These are phyloP conservation scores for Epichloe bromicola DNA, from an alignment of 2,329 filamentous ascomycete species.

Conservation along the genomic window DNA sequence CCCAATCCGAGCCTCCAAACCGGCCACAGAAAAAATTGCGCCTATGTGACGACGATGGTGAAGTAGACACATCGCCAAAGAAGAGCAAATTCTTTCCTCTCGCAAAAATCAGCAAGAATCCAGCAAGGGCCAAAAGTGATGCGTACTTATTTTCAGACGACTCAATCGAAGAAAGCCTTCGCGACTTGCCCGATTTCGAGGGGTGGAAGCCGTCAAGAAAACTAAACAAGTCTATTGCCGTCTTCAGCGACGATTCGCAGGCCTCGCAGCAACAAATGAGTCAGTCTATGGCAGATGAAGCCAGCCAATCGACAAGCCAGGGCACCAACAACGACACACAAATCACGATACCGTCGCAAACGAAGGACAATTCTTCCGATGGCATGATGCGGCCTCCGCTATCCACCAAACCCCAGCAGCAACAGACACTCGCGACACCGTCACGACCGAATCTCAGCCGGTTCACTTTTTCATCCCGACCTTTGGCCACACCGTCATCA, in stretches of 20 bases:
- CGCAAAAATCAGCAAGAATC: conserved; percentile 13
- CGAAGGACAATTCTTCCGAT: neutral
- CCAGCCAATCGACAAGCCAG: conserved; percentile 2
- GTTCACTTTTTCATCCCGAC: conserved; percentile 22
- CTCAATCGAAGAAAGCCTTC: conserved; percentile 41
- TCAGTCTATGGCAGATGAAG: conserved; percentile 2
- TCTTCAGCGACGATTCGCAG: conserved; percentile 32
- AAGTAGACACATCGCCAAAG: conserved; percentile 22
- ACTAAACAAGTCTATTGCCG: conserved; percentile 23
- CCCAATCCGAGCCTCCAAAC: conserved; percentile 12
- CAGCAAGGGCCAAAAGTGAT: conserved; percentile 23
- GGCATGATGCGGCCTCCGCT: conserved; percentile 17
- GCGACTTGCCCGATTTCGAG: conserved; percentile 37
- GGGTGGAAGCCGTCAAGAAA: conserved; percentile 29
- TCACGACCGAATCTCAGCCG: conserved; percentile 18
- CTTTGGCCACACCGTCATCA: conserved; percentile 21
- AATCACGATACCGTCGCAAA: neutral
- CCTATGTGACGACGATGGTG: conserved; percentile 32
- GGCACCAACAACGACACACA: neutral
- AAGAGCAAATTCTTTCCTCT: conserved; percentile 43
- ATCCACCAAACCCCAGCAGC: conserved; percentile 9
- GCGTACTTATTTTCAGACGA: conserved; percentile 41
- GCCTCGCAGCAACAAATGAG: conserved; percentile 9
- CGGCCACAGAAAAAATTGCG: conserved; percentile 47
- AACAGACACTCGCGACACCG: conserved; percentile 15